Evolutionary conservation across 2,329 filamentous ascomycete genomes (phyloP), one percentile per base, ranked within the genome.

Genomic region (Paraphoma sp.): DNA sequence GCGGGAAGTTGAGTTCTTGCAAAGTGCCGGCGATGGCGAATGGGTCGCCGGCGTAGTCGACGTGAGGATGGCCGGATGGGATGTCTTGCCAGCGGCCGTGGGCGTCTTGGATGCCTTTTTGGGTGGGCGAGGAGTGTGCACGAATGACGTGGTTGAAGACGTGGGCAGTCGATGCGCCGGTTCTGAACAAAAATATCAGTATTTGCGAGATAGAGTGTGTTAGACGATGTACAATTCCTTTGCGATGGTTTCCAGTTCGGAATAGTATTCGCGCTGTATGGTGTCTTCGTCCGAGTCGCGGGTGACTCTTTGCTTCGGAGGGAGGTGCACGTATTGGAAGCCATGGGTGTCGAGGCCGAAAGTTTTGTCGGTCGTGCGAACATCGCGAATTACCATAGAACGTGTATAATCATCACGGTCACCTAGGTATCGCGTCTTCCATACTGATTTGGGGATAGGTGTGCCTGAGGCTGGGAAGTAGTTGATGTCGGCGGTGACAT

Each of bases 41-140:
- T 7, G 53, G 14, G 9, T 52, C 48, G 23, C 63, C 64, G 6
- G 58, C 53, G 51, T 68, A 68, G 45, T 68, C 65, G 43, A 68
- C 63, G 41, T 65, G 63, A 1, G 63, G 54, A 41, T 68, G 65
- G n/a, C 62, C 58, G 0, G 65, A 52, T 30, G 65, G 63, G 2
- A 68, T 62, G 42, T 63, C 59, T 54, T 67, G 63, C 49, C 81
- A 82, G 1, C 83, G 80, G 0, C 78, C 78, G 53, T 76, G 72
- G 6, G 81, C 72, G 3, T 84, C 79, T 54, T 73, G 69, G 0
- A 77, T 56, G 45, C 63, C 73, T 0, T 80, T 79, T 38, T 80
- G 78, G 1, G 69, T 71, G 0, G 81, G 82, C 0, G 84, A 77
- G 59, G 83, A 78, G 64, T 80, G 76, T 3, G 71, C 65, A 60